Conservation (phyloP, 2,329 filamentous ascomycete genomes). For the Sclerotinia subarctica region DNA sequence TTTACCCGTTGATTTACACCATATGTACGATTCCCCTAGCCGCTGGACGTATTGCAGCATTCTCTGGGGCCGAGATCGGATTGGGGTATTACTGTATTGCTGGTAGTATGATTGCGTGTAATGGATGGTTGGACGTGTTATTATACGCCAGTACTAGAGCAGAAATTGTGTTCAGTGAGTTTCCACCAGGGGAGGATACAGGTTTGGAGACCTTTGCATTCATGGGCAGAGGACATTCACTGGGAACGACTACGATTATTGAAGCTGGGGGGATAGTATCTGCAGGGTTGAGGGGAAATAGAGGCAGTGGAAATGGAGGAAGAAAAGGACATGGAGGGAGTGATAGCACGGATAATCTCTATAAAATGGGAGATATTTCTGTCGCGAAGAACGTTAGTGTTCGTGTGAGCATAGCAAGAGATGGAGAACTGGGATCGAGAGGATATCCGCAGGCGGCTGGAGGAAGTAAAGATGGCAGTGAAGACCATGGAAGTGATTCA, state of each 20-base stretch:
- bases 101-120: conserved; percentile 55
- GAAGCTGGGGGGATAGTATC: conserved; percentile 19
- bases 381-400: conserved; percentile 33
- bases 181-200: conserved; percentile 44
- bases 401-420: conserved; percentile 21
- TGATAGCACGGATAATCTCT: conserved; percentile 31
- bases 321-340: conserved; percentile 5
- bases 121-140: conserved; percentile 54
- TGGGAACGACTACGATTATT: conserved; percentile 25
- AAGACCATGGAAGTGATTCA: conserved; percentile 12
- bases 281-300: conserved; percentile 17
- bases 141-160: conserved; percentile 52
- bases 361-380: conserved; percentile 31
- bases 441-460: not conserved
- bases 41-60: conserved; percentile 59
- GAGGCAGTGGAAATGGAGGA: not conserved
- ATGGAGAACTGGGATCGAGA: not conserved
- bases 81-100: conserved; percentile 57
- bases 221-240: conserved; percentile 29
- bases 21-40: conserved; percentile 66
- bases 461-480: conserved; percentile 6
- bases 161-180: conserved; percentile 50
- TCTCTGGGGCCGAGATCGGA: conserved; percentile 52
- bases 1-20: conserved; percentile 68
- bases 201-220: conserved; percentile 51